A percentile compares a stretch with the other conserved stretches of the same genome.
These are phyloP conservation scores for Gremmenia infestans DNA, from an alignment of 2,329 filamentous ascomycete genomes.

Conservation along the genomic window DNA sequence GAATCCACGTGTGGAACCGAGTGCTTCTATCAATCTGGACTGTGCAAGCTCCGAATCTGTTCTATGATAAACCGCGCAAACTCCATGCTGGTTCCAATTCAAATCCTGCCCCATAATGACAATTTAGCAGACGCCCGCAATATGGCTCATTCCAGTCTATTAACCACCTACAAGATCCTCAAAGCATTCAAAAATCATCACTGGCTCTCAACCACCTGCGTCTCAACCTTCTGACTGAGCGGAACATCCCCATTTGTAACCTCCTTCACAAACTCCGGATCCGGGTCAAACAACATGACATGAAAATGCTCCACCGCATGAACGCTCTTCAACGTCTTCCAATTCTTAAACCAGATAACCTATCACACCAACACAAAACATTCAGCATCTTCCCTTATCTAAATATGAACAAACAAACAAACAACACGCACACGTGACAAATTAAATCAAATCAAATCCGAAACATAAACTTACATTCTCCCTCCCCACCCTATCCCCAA, in stretches of 20 bases:
- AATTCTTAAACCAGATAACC: slow-evolving; percentile 86
- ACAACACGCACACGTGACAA: background rate
- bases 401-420: background rate
- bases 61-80: background rate
- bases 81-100: background rate
- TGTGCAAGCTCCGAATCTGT: too few relatives aligned
- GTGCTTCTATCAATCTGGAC: too few relatives aligned
- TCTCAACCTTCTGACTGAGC: slow-evolving; percentile 43
- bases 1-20: too few relatives aligned
- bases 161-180: too few relatives aligned
- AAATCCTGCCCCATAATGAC: background rate
- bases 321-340: slow-evolving; percentile 78
- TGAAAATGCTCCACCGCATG: slow-evolving; percentile 91
- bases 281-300: slow-evolving; percentile 79
- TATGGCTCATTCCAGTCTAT: background rate
- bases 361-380: slow-evolving; percentile 17
- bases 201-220: background rate
- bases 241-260: slow-evolving; percentile 73
- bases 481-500: slow-evolving; percentile 48
- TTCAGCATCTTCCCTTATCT: slow-evolving; percentile 30
- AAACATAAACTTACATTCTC: slow-evolving; percentile 45
- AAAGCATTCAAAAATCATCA: background rate
- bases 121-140: background rate
- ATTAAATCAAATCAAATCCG: background rate
- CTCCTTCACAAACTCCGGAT: slow-evolving; percentile 60